Percentiles rank a stretch among this genome's conserved stretches.
Conservation (phyloP, 2,329 filamentous ascomycete genomes). For the Fusarium sp. region DNA sequence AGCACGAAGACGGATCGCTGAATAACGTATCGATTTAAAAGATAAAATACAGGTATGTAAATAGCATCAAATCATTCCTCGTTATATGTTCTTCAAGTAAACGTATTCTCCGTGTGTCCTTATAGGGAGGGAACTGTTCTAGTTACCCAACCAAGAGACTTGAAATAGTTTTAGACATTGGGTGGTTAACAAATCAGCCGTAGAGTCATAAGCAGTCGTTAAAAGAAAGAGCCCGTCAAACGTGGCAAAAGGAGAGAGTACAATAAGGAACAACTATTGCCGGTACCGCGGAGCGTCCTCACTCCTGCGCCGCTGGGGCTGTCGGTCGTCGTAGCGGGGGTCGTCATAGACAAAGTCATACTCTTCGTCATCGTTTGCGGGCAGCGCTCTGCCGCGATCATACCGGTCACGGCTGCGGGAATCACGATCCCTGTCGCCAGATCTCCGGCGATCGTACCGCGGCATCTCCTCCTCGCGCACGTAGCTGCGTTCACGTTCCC, state of each 20-base stretch:
- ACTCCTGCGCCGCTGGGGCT: slow-evolving; percentile 38
- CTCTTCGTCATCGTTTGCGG: slow-evolving; percentile 40
- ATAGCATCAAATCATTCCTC: slow-evolving; percentile 28
- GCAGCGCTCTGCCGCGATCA: slow-evolving; percentile 34
- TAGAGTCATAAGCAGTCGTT: slow-evolving; percentile 28
- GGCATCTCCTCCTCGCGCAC: slow-evolving; percentile 45
- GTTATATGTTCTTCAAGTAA: slow-evolving; percentile 15
- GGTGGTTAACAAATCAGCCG: not conserved
- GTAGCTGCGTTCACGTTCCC: slow-evolving; percentile 52
- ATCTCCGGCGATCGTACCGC: slow-evolving; percentile 39
- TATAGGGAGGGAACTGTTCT: not conserved
- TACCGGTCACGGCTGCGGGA: slow-evolving; percentile 22
- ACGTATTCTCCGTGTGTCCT: not conserved
- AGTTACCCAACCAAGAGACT: not conserved
- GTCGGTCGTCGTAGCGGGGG: slow-evolving; percentile 43
- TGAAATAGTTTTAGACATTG: not conserved
- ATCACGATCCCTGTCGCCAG: slow-evolving; percentile 20
- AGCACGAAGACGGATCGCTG: not conserved
- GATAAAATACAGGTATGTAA: not conserved
- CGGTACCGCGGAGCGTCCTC: slow-evolving; percentile 41
- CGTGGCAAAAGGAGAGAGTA: not conserved
- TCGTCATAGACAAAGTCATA: slow-evolving; percentile 47
- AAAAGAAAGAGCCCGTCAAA: not conserved
- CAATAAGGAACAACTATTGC: slow-evolving; percentile 16
- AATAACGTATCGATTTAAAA: not conserved